phyloP scores from a whole-genome alignment of 1,139 yeast species.

The Hansenula anomala region DNA sequence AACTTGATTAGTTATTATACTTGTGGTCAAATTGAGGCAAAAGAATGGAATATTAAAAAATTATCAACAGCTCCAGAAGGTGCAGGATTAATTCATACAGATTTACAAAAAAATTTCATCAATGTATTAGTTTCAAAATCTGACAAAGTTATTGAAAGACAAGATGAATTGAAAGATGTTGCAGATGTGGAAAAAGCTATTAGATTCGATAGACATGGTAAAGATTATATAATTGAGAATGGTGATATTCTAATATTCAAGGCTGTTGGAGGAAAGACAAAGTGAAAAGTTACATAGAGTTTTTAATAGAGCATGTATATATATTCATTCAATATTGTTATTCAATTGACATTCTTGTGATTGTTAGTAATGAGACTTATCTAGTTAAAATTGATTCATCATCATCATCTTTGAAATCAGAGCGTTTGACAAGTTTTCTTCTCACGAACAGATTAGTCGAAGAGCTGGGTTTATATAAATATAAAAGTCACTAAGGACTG shows the following conservation, averaged over 20 bases:
- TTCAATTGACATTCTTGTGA: no score
- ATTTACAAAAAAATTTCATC: conserved; percentile 77
- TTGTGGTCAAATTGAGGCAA: conserved; percentile 83
- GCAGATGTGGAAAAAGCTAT: conserved; percentile 14
- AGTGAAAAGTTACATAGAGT: no score
- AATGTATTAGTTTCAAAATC: conserved; percentile 67
- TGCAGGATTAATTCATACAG: conserved; percentile 91
- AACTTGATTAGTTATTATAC: conserved; percentile 84
- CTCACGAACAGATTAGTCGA: conserved; percentile 39
- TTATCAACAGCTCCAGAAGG: conserved; percentile 87
- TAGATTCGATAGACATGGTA: conserved; percentile 42
- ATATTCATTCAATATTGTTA: not conserved
- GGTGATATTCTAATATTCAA: conserved; percentile 72
- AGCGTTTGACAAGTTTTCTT: conserved; percentile 33
- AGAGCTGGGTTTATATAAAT: conserved; percentile 45
- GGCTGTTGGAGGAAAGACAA: conserved; percentile 37
- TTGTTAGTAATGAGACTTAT: no score
- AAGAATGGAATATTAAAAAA: conserved; percentile 86
- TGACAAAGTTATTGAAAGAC: conserved; percentile 34
- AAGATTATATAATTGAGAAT: conserved; percentile 67
- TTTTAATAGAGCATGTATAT: conserved; percentile 1
- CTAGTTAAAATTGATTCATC: no score
- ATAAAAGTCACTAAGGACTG: conserved; percentile 28
- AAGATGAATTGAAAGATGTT: conserved; percentile 9
- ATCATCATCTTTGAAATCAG: conserved; percentile 23